Conservation (phyloP, 2,329 filamentous ascomycete genomes). For the Penicillium sclerotigenum region DNA sequence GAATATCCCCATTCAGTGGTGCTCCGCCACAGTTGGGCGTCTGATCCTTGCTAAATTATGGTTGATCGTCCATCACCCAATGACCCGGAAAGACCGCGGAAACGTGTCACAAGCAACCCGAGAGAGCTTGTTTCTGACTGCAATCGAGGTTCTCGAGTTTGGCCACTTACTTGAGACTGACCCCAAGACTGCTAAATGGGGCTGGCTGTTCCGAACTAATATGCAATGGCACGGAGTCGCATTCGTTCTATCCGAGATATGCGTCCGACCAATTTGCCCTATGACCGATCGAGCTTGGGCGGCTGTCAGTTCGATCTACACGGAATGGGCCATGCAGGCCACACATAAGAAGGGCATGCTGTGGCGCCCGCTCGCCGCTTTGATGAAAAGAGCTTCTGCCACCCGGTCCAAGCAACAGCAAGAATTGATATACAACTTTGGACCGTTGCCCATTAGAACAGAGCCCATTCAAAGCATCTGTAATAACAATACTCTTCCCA, state of each 20-base stretch:
- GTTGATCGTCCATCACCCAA: conserved; percentile 71
- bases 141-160: conserved; percentile 72
- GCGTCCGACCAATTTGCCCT: conserved; percentile 55
- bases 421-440: conserved; percentile 25
- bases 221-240: conserved; percentile 65
- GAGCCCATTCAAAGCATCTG: conserved; percentile 3
- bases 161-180: conserved; percentile 64
- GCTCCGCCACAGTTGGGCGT: conserved; percentile 64
- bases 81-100: conserved; percentile 58
- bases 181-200: conserved; percentile 59
- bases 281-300: conserved; percentile 60
- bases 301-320: conserved; percentile 50
- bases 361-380: conserved; percentile 61
- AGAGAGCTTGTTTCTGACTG: conserved; percentile 67
- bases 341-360: conserved; percentile 54
- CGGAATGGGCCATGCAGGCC: conserved; percentile 34
- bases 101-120: conserved; percentile 60
- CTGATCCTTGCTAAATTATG: conserved; percentile 76
- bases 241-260: conserved; percentile 60
- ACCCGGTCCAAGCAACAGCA: conserved; percentile 51
- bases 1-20: conserved; percentile 60
- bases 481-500: conserved; percentile 15
- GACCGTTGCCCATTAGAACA: conserved; percentile 8
- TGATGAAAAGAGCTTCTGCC: conserved; percentile 58
- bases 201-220: conserved; percentile 63